phyloP scores from a whole-genome alignment of 2,329 filamentous ascomycete genomes.

The Balansia obtecta region DNA sequence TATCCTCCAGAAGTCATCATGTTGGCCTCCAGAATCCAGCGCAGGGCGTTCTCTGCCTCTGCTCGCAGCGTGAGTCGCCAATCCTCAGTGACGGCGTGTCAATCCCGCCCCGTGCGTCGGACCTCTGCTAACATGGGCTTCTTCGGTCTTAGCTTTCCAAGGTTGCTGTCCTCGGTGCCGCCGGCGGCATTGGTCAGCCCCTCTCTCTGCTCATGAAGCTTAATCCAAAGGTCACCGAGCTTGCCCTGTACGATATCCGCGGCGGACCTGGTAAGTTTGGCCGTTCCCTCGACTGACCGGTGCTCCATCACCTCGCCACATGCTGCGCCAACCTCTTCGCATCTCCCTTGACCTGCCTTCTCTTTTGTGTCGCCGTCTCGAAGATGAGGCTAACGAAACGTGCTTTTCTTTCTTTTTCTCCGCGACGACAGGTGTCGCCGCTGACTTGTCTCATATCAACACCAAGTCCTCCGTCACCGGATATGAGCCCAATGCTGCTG shows the following conservation, averaged over 20 bases:
- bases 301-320: not conserved
- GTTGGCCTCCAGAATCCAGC: slow-evolving; percentile 63
- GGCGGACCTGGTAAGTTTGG: slow-evolving; percentile 68
- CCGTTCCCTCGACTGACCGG: not conserved
- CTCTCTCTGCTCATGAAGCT: slow-evolving; percentile 97
- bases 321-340: slow-evolving; percentile 8
- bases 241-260: slow-evolving; percentile 96
- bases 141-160: slow-evolving; percentile 63
- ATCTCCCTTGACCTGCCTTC: not conserved
- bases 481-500: slow-evolving; percentile 65
- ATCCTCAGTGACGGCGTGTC: not conserved
- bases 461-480: slow-evolving; percentile 92
- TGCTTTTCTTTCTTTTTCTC: not conserved
- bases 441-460: slow-evolving; percentile 98
- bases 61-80: slow-evolving; percentile 54
- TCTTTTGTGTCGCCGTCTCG: not conserved
- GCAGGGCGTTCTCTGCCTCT: slow-evolving; percentile 70
- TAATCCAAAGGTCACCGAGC: slow-evolving; percentile 86
- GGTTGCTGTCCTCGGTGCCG: slow-evolving; percentile 92
- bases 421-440: slow-evolving; percentile 71
- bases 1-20: slow-evolving; percentile 33
- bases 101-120: not conserved
- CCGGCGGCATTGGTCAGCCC: slow-evolving; percentile 96
- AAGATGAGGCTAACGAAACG: not conserved
- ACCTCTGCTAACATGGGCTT: slow-evolving; percentile 3